Percentiles rank a stretch among this genome's conserved stretches.
Conservation (phyloP, 768 basidiomycete species). For the Amyloporia xantha region DNA sequence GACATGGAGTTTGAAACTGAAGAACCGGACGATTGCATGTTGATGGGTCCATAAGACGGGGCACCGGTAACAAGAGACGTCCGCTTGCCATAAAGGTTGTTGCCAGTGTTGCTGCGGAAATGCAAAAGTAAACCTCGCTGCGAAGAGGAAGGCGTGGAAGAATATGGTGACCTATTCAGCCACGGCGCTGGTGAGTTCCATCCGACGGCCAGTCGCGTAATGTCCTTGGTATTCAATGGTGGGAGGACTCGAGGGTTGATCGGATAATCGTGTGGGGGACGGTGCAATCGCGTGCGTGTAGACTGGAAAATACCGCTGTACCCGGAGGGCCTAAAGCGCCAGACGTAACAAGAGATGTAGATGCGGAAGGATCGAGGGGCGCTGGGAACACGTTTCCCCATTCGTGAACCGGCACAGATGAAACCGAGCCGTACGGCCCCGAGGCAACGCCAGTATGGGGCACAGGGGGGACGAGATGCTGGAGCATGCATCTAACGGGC, state of each 20-base stretch:
- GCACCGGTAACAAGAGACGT: conserved; percentile 34
- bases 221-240: conserved; percentile 15
- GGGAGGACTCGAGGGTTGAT: conserved; percentile 12
- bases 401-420: conserved; percentile 27
- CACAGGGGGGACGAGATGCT: conserved; percentile 16
- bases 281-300: conserved; percentile 35
- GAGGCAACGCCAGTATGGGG: conserved; percentile 14
- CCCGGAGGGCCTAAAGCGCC: conserved; percentile 42
- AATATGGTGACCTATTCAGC: conserved; percentile 21
- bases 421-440: conserved; percentile 18
- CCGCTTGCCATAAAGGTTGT: conserved; percentile 19
- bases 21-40: conserved; percentile 14
- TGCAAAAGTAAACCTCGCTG: conserved; percentile 61
- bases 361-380: conserved; percentile 54
- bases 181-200: conserved; percentile 12
- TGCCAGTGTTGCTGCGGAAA: conserved; percentile 33
- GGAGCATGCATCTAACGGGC: conserved; percentile 17
- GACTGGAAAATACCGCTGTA: conserved; percentile 29
- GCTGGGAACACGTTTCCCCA: conserved; percentile 57
- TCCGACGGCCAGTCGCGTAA: conserved; percentile 6
- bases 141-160: conserved; percentile 21
- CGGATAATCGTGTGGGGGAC: conserved; percentile 19
- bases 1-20: conserved; percentile 13
- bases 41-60: conserved; percentile 14
- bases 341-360: conserved; percentile 55